Base-by-base conservation (phyloP, 1,139 yeast genomes). In the Saccharomycopsis hybrid region DNA sequence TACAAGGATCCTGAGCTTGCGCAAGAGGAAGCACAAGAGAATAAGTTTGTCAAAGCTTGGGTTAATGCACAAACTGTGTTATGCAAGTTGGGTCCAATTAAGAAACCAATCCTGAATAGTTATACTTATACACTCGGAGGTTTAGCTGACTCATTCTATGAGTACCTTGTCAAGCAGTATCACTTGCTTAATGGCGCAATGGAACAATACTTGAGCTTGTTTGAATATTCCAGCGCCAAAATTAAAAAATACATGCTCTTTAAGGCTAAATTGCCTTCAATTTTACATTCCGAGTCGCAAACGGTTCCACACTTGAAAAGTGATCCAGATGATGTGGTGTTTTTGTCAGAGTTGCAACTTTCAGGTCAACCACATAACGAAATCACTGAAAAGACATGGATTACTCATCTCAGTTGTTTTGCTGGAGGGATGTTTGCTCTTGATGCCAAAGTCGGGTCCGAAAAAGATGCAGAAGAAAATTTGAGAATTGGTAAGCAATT, bases 401-500 rank as follows among this genome's bases (percentile, higher is more conserved):
- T 72, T 79, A 80, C 77, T 57, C 86, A 82, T 59, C 71, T 82
- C 56, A 77, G 85, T 7, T 85, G 95, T 61, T 83, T 82, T 61
- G 73, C 83, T 46, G 92, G 89, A 36, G 87, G 90, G 1, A 78
- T 83, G 69, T 74, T 81, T 58, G 84, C 86, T 0, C 64, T 85
- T 37, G 88, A 88, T 2, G 79, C 86, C 4, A 80, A 71, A 61
- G 56, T 87, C 63, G 59, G 75, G 60, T 9, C n/a, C 39, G 18
- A 7, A 5, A 32, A 32, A 11, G 35, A 32, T 8, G 39, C 39
- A n/a, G 64, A 74, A 47, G 61, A 78, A 59, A 85, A 83, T 57
- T 69, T 82, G 59, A 69, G 70, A 41, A 64, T 77, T 42, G 94
- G 85, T 2, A 76, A 72, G 50, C 77, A 77, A 47, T 64, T 86